Evolutionary conservation across 352 stramenopile genomes (phyloP).

Genomic region (Phytophthora boehmeriae): DNA sequence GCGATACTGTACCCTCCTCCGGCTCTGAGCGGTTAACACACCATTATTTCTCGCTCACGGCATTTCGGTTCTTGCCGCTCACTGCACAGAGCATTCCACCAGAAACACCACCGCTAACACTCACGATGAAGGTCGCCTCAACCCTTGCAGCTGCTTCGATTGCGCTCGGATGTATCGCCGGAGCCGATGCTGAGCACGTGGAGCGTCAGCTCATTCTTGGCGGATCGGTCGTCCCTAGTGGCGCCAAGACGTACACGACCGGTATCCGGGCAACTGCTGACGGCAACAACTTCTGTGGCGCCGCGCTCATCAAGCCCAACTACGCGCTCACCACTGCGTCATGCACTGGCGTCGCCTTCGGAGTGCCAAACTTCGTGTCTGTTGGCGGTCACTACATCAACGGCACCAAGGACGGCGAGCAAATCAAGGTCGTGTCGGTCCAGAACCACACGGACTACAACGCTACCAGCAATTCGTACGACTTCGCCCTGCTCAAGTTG

Average conservation of each 20-base stretch:
- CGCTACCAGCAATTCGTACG: conserved; percentile 17
- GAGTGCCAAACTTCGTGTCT: conserved; percentile 31
- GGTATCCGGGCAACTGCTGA: conserved; percentile 25
- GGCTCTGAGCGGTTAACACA: too few relatives aligned
- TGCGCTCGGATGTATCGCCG: conserved; percentile 4
- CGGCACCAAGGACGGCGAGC: conserved; percentile 32
- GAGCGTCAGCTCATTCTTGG: conserved; percentile 27
- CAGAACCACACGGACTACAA: conserved; percentile 40
- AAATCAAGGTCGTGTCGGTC: conserved; percentile 29
- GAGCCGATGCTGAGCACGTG: not conserved
- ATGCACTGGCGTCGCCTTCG: conserved; percentile 36
- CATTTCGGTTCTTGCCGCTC: not conserved
- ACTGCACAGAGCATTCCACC: not conserved
- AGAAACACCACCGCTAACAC: not conserved
- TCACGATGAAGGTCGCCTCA: not conserved
- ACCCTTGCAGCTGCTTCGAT: conserved; percentile 3
- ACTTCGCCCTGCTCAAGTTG: conserved; percentile 52
- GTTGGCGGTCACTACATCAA: conserved; percentile 46
- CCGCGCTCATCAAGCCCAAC: not conserved
- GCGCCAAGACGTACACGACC: conserved; percentile 38
- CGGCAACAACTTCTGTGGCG: conserved; percentile 33
- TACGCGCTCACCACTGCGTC: conserved; percentile 39
- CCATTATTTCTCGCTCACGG: not conserved
- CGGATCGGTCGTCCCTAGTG: conserved; percentile 28
- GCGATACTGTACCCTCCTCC: too few relatives aligned